Base-by-base conservation (phyloP, 202 grass and related monocot genomes). In the Tripidium arundinaceum region DNA sequence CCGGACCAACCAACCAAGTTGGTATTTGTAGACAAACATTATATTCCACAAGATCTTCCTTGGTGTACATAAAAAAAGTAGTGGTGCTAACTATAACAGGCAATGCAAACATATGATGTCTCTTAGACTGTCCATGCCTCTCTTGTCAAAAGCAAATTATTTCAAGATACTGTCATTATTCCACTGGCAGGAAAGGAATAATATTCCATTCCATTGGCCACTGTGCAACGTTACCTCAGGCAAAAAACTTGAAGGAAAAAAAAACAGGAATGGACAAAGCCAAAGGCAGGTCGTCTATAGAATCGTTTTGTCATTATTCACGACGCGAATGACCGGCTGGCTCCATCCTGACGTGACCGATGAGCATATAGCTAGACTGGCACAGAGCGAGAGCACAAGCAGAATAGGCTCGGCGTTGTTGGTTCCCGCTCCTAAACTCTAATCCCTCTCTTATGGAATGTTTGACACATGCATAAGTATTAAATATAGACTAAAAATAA, bases 141-240 rank as follows among this genome's bases (percentile, higher is more conserved):
- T 69, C 46, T 18, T 46, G 18, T 60, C 37, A 83, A 68, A 34
- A 16, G 24, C 0, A 21, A 24, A 82, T 16, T 31, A 59, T 61
- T n/a, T n/a, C n/a, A n/a, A n/a, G n/a, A n/a, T n/a, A n/a, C n/a
- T n/a, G n/a, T n/a, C n/a, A n/a, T 61, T 54, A 50, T 54, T 54
- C 49, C 52, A 46, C 14, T 26, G 18, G 6, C 60, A 28, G 3
- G 38, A 7, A 4, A 46, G 25, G 25, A 69, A 43, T 26, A 70
- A 31, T 52, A 84, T 70, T 70, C 59, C 65, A 84, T 70, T 76
- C 59, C 65, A 84, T 52, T 61, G 52, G 65, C 77, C 50, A 24
- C 38, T 40, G 38, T 68, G 65, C 37, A 41, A 34, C 33, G 61
- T 66, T 45, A 21, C 62, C n/a, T 37, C 50, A 43, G 54, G 38